Percentiles rank a stretch among this genome's conserved stretches.
phyloP scores from a whole-genome alignment of 2,329 filamentous ascomycete species.

The Fusarium sp. region DNA sequence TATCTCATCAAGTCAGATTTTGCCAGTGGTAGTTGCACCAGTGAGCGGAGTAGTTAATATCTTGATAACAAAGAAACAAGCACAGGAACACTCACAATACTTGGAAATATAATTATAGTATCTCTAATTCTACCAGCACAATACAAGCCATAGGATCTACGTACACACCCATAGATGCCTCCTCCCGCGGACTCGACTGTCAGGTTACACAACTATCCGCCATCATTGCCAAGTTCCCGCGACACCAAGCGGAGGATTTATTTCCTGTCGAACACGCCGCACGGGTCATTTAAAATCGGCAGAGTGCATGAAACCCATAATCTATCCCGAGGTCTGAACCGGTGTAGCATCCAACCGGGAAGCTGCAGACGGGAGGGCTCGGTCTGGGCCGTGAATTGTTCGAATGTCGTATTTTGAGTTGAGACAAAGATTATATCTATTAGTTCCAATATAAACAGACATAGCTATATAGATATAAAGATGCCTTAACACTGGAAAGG shows the following conservation, averaged over 20 bases:
- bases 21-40: background rate
- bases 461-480: background rate
- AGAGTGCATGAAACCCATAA: constrained; percentile 15
- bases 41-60: background rate
- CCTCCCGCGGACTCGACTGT: constrained; percentile 25
- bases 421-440: background rate
- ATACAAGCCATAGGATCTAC: background rate
- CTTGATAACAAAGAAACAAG: background rate
- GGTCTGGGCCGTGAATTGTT: constrained; percentile 4
- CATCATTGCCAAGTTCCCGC: constrained; percentile 17
- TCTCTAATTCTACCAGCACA: background rate
- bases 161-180: constrained; percentile 18
- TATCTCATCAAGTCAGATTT: background rate
- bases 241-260: constrained; percentile 3
- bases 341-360: constrained; percentile 9
- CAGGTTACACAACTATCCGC: constrained; percentile 21
- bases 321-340: background rate
- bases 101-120: too few relatives aligned
- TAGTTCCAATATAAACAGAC: background rate
- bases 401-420: background rate
- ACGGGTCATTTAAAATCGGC: constrained; percentile 1
- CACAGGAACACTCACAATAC: background rate
- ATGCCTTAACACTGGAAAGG: too few relatives aligned
- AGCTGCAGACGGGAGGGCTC: constrained; percentile 21
- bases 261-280: background rate